Evolutionary conservation across 495 filamentous ascomycete genomes (phyloP).

Genomic region (Hyaloscypha bicolor): DNA sequence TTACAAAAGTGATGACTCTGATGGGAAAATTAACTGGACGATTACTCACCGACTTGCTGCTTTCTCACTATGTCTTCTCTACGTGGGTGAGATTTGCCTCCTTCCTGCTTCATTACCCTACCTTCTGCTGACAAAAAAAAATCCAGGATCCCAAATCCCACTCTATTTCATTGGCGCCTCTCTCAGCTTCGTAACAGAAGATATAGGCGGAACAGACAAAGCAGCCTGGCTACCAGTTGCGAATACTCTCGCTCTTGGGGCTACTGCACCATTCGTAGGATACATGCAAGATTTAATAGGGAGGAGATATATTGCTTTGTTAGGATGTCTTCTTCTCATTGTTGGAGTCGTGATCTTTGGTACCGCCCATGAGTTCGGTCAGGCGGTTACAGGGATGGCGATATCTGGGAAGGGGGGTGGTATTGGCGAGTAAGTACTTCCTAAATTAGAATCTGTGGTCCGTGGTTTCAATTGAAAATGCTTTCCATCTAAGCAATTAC

Average conservation of each 20-base stretch:
- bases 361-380: not conserved
- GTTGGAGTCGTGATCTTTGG: not conserved
- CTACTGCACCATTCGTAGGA: not conserved
- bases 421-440: too few relatives aligned
- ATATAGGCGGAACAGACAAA: not conserved
- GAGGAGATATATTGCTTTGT: not conserved
- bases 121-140: not conserved
- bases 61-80: not conserved
- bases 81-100: slow-evolving; percentile 1
- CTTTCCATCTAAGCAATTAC: too few relatives aligned
- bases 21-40: not conserved
- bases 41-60: not conserved
- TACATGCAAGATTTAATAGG: not conserved
- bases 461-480: too few relatives aligned
- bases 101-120: too few relatives aligned
- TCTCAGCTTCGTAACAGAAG: not conserved
- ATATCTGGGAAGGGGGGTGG: not conserved
- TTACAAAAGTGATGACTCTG: not conserved
- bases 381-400: not conserved
- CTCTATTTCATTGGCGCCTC: not conserved
- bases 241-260: not conserved
- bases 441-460: too few relatives aligned
- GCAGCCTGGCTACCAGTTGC: not conserved
- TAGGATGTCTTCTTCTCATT: not conserved
- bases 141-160: not conserved